Conservation (phyloP, 176 grass and related monocot genomes). For the Bromus sterilis region DNA sequence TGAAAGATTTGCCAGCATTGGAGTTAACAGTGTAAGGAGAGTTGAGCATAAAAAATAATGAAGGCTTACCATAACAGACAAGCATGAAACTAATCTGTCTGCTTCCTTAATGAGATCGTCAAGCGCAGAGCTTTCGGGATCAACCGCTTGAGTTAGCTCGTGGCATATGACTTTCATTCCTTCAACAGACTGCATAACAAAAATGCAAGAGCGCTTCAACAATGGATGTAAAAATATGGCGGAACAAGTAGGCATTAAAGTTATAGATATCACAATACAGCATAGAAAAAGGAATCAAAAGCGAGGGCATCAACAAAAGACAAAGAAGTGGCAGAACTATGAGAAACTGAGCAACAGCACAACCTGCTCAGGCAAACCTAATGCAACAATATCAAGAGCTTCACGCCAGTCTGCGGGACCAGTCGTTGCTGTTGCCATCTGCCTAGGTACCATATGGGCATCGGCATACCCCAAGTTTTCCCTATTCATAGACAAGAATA, state of each 20-base stretch:
- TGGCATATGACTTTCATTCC: conserved; percentile 99
- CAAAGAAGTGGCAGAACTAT: not conserved
- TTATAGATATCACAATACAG: not conserved
- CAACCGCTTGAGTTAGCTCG: conserved; percentile 75
- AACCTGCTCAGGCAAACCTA: conserved; percentile 88
- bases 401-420: conserved; percentile 92
- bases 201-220: conserved; percentile 1
- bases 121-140: conserved; percentile 61
- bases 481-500: conserved; percentile 37
- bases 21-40: not conserved
- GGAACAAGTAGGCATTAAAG: not conserved
- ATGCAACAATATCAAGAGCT: conserved; percentile 90
- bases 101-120: conserved; percentile 91
- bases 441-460: conserved; percentile 51
- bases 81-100: conserved; percentile 91
- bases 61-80: conserved; percentile 71
- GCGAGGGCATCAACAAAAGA: not conserved
- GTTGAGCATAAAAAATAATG: conserved; percentile 13
- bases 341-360: conserved; percentile 14
- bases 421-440: conserved; percentile 37
- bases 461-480: conserved; percentile 69
- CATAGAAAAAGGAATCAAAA: not conserved
- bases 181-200: conserved; percentile 86
- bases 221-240: not conserved
- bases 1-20: conserved; percentile 21